Evolutionary conservation across 345 rosid species (phyloP), one percentile per base, ranked within the genome.

Genomic region (Reutealis trisperma): DNA sequence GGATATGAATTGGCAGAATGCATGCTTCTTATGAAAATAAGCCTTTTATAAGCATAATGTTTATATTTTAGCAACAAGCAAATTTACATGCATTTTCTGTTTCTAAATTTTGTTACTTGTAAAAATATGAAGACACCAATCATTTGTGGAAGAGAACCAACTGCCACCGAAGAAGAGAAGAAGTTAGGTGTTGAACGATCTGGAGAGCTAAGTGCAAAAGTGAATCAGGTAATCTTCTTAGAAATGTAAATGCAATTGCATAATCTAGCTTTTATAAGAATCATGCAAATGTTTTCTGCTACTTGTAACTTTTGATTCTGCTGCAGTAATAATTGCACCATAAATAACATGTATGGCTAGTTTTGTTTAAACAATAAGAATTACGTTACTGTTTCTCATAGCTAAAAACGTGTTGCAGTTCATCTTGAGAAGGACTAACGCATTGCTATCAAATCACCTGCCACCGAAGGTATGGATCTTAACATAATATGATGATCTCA

Each of bases 91-190:
- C 60, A 51, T 8, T 58, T 59, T 63, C 19, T 63, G 45, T 77
- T 58, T 42, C 54, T 14, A 49, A 60, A 3, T 19, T 49, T 80
- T 74, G n/a, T 59, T n/a, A 18, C 58, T 22, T 37, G 59, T 67
- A 79, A 79, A 37, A 69, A 67, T 42, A 64, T 57, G 81, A 87
- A 95, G 99, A 66, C 91, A 32, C 98, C 99, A n/a, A 92, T 96
- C 72, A 88, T 96, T 64, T 84, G 92, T 80, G 99, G 99, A 87
- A 96, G 99, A 88, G 99, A 96, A 85, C 99, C 99, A 76, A 86
- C 91, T 79, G 88, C 98, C 54, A 76, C 83, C 8, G 93, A 91
- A 84, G 96, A 96, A 84, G 96, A 93, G 86, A 93, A 91, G 82
- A 89, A 80, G 71, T 82, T 96, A 77, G 92, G 94, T 63, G 78